Evolutionary conservation across 257 asterid species (phyloP).

Genomic region (Petunia axillaris): DNA sequence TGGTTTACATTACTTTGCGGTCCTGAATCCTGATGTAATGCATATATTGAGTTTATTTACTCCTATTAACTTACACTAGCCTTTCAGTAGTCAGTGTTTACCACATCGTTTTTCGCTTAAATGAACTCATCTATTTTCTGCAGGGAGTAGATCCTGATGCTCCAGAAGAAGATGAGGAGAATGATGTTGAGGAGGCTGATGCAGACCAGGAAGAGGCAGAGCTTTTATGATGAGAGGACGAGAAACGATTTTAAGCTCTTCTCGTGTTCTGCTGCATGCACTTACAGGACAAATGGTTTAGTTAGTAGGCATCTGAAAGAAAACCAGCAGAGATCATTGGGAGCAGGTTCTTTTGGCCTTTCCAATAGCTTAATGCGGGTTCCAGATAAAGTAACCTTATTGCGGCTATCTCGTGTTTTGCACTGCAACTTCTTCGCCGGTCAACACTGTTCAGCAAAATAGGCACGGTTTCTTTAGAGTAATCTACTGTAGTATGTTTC

Average conservation of each 20-base stretch:
- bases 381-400: background rate
- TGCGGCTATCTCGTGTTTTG: background rate
- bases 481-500: conserved; percentile 9
- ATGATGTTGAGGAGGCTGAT: conserved; percentile 84
- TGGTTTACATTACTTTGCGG: background rate
- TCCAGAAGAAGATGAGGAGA: conserved; percentile 93
- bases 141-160: conserved; percentile 99
- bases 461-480: background rate
- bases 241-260: conserved; percentile 11
- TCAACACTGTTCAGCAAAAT: background rate
- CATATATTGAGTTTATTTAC: background rate
- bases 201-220: conserved; percentile 83
- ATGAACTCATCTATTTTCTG: conserved; percentile 22
- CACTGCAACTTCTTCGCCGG: background rate
- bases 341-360: conserved; percentile 1
- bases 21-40: background rate
- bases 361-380: background rate
- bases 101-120: background rate
- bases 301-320: background rate
- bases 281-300: background rate
- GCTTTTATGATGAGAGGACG: conserved; percentile 47
- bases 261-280: background rate
- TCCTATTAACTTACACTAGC: background rate
- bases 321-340: conserved; percentile 13
- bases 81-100: background rate